Percentiles rank a stretch among this genome's conserved stretches.
Conservation (phyloP, 306 rosid genomes). For the cucumber (Cucumis sativus) region DNA sequence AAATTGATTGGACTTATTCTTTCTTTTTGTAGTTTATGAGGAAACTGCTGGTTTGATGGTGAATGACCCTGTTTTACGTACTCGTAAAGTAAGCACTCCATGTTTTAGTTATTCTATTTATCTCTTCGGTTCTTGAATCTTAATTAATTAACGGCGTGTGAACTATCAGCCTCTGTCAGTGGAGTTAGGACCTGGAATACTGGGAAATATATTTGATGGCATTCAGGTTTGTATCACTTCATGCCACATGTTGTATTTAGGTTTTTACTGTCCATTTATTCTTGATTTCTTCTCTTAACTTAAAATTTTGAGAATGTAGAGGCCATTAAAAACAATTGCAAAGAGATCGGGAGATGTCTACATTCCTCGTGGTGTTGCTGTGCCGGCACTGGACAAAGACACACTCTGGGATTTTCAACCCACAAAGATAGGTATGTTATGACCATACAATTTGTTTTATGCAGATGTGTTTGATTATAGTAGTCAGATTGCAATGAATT, state of each 20-base stretch:
- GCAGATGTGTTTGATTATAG: not conserved
- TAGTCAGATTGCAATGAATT: not conserved
- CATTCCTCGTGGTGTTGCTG: slow-evolving; percentile 96
- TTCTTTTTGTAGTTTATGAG: slow-evolving; percentile 68
- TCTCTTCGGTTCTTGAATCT: slow-evolving; percentile 2
- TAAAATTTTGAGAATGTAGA: slow-evolving; percentile 22
- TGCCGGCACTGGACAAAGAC: slow-evolving; percentile 96
- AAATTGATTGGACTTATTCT: slow-evolving; percentile 1
- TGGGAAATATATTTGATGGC: slow-evolving; percentile 97
- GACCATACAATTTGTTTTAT: not conserved
- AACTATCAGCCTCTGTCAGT: slow-evolving; percentile 86
- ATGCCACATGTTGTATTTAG: not conserved
- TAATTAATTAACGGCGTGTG: slow-evolving; percentile 14
- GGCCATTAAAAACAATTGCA: slow-evolving; percentile 98
- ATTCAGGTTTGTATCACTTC: slow-evolving; percentile 63
- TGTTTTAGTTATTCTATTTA: not conserved
- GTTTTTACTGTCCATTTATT: not conserved
- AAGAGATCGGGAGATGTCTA: slow-evolving; percentile 92
- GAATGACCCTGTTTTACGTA: slow-evolving; percentile 88
- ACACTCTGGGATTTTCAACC: slow-evolving; percentile 92
- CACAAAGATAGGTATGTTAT: slow-evolving; percentile 55
- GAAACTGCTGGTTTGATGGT: slow-evolving; percentile 95
- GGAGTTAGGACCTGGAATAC: slow-evolving; percentile 97
- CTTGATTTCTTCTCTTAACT: not conserved
- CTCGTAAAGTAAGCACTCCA: slow-evolving; percentile 59